Percentiles rank a stretch among this genome's conserved stretches.
These are phyloP conservation scores for Cercospora sp. DNA, from an alignment of 2,329 filamentous ascomycete species.

Conservation along the genomic window DNA sequence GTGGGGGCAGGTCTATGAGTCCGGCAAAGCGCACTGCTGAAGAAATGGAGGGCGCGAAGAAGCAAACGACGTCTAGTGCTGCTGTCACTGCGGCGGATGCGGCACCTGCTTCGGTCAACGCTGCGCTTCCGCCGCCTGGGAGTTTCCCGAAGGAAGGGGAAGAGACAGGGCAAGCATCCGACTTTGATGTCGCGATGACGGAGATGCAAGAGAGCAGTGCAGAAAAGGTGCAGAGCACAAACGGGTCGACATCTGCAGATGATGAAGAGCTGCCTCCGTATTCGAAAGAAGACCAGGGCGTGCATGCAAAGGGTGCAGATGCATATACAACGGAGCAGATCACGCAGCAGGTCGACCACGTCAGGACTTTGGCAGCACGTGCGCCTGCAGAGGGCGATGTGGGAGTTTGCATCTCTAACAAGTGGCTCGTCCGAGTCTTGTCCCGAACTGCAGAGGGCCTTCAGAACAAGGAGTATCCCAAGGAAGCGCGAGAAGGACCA, in stretches of 20 bases:
- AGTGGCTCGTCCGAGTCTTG: conserved; percentile 75
- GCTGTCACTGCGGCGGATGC: neutral
- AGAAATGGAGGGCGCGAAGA: conserved; percentile 49
- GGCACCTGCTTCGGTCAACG: neutral
- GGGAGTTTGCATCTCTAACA: conserved; percentile 74
- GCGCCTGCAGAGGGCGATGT: conserved; percentile 68
- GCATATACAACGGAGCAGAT: conserved; percentile 32
- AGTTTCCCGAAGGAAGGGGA: conserved; percentile 20
- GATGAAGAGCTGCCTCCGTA: conserved; percentile 28
- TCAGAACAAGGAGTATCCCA: conserved; percentile 56
- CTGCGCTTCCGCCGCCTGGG: conserved; percentile 13
- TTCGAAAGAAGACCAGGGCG: conserved; percentile 31
- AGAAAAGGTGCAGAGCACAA: conserved; percentile 5
- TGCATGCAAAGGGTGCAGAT: conserved; percentile 4
- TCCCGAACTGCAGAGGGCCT: conserved; percentile 63
- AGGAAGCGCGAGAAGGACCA: conserved; percentile 60
- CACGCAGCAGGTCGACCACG: conserved; percentile 72
- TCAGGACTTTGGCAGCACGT: conserved; percentile 56
- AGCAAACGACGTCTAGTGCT: neutral
- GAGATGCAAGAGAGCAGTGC: conserved; percentile 20
- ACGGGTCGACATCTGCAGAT: conserved; percentile 16
- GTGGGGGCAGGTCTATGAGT: conserved; percentile 47
- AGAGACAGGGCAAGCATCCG: conserved; percentile 12
- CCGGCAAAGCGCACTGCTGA: conserved; percentile 58
- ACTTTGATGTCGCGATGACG: conserved; percentile 28